These are phyloP conservation scores for Berberis vulgaris DNA, from an alignment of 164 flowering plant species.

Conservation along the genomic window DNA sequence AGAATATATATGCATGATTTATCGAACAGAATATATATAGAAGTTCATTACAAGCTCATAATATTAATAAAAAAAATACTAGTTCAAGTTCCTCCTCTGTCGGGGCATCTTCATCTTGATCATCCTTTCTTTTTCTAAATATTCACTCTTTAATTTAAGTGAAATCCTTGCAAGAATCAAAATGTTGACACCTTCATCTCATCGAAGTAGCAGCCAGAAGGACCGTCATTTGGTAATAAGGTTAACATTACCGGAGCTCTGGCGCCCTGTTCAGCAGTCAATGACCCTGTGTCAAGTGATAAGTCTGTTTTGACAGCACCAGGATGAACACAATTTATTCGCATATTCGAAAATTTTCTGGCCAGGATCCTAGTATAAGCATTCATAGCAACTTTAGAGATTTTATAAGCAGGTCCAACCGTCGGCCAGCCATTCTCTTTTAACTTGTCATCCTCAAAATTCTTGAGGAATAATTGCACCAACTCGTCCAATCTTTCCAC, in stretches of 20 bases:
- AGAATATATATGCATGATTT: too few relatives aligned
- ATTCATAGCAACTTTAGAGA: conserved; percentile 4
- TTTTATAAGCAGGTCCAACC: not conserved
- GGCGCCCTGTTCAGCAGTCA: conserved; percentile 1
- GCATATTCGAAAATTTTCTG: not conserved
- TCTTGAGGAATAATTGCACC: not conserved
- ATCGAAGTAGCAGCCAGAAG: conserved; percentile 1
- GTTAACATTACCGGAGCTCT: too few relatives aligned
- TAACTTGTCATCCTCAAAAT: conserved; percentile 1
- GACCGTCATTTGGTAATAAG: not conserved
- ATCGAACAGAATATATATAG: too few relatives aligned
- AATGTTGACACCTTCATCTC: not conserved
- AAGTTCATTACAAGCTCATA: too few relatives aligned
- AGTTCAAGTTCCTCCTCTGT: too few relatives aligned
- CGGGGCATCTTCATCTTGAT: too few relatives aligned
- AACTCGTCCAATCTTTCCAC: not conserved
- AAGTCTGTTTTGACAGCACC: conserved; percentile 3
- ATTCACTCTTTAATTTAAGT: too few relatives aligned
- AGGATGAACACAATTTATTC: conserved; percentile 1
- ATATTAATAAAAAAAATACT: too few relatives aligned
- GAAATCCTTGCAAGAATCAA: not conserved
- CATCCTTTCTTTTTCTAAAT: too few relatives aligned
- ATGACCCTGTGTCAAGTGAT: not conserved
- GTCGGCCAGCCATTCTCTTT: conserved; percentile 1
- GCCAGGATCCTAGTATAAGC: conserved; percentile 3